Evolutionary conservation across 1,139 yeast genomes (phyloP), one percentile per base, ranked within the genome.

Genomic region (Lodderomyces jiufengensis): DNA sequence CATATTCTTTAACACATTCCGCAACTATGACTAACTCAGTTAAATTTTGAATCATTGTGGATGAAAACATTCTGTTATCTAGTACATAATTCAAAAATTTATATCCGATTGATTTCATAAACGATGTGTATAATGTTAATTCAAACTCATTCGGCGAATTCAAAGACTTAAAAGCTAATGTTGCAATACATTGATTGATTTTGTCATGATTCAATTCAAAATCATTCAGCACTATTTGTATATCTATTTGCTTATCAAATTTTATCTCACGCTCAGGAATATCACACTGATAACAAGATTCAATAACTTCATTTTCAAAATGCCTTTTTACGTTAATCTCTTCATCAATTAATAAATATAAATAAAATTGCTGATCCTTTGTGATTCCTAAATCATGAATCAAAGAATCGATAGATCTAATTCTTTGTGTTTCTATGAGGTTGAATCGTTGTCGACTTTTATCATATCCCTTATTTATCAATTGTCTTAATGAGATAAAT

Each of bases 41-140:
- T 20, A 24, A 32, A 11, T 34, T 33, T 3, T 15, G 12, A 20
- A 45, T 24, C 5, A 9, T 5, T 10, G 39, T 5, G 5, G 20
- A 5, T 34, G 39, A 24, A 48, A 37, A 20, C 36, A 26, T 9
- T 38, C 28, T 6, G 38, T 30, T 45, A 11, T 40, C 39, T 10
- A 56, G 44, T 4, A 54, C 44, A 22, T 49, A 39, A 3, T 67
- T 54, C 3, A 73, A 51, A 18, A 76, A 40, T 8, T 45, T 42
- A 0, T 63, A 49, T 0, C 79, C 82, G 3, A 63, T 45, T 3
- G 62, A 58, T 24, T 68, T 67, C 43, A 61, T 52, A 39, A 67
- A 76, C 0, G 84, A 76, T 0, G 80, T 69, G 40, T 75, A 70
- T 2, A 72, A 73, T 0, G 84, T 76, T 3, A 78, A 39, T 43